Conservation (phyloP, 352 stramenopile species). For the Achlya hypogyna region DNA sequence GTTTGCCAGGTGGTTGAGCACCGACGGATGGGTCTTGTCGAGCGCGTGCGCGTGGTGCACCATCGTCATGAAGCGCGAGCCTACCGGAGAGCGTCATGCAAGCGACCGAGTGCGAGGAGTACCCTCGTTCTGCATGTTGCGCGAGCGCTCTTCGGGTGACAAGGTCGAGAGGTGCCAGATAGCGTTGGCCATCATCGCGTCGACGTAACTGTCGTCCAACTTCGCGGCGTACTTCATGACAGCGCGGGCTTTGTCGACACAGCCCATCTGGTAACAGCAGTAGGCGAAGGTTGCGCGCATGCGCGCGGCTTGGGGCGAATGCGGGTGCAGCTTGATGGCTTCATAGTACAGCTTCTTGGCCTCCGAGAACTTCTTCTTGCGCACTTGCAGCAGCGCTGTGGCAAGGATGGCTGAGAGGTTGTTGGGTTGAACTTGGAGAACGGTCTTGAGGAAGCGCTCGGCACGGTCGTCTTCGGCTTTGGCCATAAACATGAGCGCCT, state of each 20-base stretch:
- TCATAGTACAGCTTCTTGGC: constrained; percentile 90
- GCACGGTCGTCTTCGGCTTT: constrained; percentile 87
- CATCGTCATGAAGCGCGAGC: constrained; percentile 86
- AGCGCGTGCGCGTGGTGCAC: constrained; percentile 86
- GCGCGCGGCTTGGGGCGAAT: constrained; percentile 79
- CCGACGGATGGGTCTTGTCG: constrained; percentile 82
- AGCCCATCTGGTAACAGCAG: constrained; percentile 92
- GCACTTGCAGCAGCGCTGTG: constrained; percentile 78
- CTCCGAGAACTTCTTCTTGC: constrained; percentile 82
- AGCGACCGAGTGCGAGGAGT: background rate
- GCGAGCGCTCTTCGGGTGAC: constrained; percentile 55
- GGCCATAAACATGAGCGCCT: constrained; percentile 89
- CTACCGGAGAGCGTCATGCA: constrained; percentile 20
- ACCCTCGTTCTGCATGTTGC: constrained; percentile 73
- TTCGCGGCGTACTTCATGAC: constrained; percentile 80
- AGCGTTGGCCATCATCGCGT: constrained; percentile 90
- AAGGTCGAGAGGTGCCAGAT: constrained; percentile 86
- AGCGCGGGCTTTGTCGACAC: constrained; percentile 73
- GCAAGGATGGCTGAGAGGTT: constrained; percentile 82
- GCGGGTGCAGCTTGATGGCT: constrained; percentile 90
- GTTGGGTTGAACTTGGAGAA: constrained; percentile 81
- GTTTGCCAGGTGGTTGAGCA: constrained; percentile 97
- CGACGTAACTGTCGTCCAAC: constrained; percentile 87
- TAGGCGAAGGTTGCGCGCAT: constrained; percentile 95
- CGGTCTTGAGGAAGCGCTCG: constrained; percentile 87